A percentile compares a stretch with the other conserved stretches of the same genome.
phyloP scores from a whole-genome alignment of 345 rosid genomes.

The Melaleuca quinquenervia region DNA sequence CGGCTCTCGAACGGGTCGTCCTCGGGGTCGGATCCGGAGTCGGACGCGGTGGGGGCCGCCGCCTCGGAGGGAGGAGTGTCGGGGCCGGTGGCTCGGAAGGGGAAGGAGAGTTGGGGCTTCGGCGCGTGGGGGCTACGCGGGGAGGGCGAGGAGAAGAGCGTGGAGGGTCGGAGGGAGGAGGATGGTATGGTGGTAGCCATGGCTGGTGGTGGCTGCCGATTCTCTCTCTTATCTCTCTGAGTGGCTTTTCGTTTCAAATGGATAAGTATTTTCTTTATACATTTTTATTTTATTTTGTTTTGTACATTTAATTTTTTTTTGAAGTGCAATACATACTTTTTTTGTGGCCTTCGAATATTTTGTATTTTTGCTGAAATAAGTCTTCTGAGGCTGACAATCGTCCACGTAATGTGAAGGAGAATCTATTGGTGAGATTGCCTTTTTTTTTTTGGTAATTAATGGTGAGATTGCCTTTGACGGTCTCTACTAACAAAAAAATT shows the following conservation, averaged over 20 bases:
- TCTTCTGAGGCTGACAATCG: not conserved
- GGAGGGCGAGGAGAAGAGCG: not conserved
- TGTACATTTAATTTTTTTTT: not conserved
- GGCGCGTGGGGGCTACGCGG: not conserved
- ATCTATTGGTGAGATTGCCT: too few species aligned
- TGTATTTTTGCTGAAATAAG: not conserved
- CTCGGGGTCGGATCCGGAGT: not conserved
- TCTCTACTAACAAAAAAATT: not conserved
- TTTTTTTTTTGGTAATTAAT: too few species aligned
- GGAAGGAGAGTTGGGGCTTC: slow-evolving; percentile 7
- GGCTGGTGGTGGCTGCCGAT: not conserved
- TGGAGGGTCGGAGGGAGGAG: slow-evolving; percentile 26
- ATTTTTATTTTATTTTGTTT: not conserved
- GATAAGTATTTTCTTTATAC: not conserved
- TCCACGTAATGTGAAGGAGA: not conserved
- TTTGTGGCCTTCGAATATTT: not conserved
- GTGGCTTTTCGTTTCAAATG: not conserved
- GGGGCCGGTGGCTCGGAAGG: slow-evolving; percentile 36
- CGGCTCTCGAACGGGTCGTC: slow-evolving; percentile 58
- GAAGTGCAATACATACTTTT: not conserved
- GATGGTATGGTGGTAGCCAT: slow-evolving; percentile 30
- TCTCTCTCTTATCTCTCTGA: not conserved
- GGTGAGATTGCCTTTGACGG: too few species aligned
- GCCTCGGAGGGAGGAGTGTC: slow-evolving; percentile 22
- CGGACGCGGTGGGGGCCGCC: not conserved